Evolutionary conservation across 1,284 basidiomycete species (phyloP), one percentile per base, ranked within the genome.

Genomic region (Cystobasidium sp.): DNA sequence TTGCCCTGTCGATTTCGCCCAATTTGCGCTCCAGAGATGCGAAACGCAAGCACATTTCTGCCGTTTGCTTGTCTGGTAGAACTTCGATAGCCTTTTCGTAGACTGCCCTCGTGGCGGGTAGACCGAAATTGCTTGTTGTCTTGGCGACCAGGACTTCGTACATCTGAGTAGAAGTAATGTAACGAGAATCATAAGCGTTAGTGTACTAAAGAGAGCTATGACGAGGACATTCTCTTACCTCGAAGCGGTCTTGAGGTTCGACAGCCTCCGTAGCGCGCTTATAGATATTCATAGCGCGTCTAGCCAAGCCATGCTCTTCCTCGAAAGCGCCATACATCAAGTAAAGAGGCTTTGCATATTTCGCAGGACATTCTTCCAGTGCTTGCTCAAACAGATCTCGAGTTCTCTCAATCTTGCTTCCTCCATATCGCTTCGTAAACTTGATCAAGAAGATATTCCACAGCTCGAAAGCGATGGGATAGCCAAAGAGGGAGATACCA

Each of bases 311-410:
- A 79, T 91, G 87, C 76, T 98, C 94, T 82, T 99, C 97, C 83
- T 99, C 96, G 52, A 97, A 86, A 76, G 92, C 88, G 46, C 93
- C 91, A 81, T 98, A 99, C 90, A 97, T 92, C 71, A 99, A 86
- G 86, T 93, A 97, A 24, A 99, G 84, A 9, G 94, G 88, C 83
- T 98, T 99, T 85, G 92, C 94, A 77, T 91, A 93, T 81, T 97
- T 97, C 3, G 91, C 85, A 0, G 95, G 97, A 80, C 96, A 99
- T 81, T 95, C 94, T 79, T 97, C 94, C 24, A 99, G 84, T 0
- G 97, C 94, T 81, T 99, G 97, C 81, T 99, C 97, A 81, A 99
- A 99, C 49, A 99, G 85, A 83, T 99, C 97, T 69, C 97, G 89
- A 14, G 94, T 89, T 65, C 97, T 90, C 82, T 99, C 97, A 22